These are phyloP conservation scores for Kregervanrija pseudodelftensis DNA, from an alignment of 805 yeast genomes.

Conservation along the genomic window DNA sequence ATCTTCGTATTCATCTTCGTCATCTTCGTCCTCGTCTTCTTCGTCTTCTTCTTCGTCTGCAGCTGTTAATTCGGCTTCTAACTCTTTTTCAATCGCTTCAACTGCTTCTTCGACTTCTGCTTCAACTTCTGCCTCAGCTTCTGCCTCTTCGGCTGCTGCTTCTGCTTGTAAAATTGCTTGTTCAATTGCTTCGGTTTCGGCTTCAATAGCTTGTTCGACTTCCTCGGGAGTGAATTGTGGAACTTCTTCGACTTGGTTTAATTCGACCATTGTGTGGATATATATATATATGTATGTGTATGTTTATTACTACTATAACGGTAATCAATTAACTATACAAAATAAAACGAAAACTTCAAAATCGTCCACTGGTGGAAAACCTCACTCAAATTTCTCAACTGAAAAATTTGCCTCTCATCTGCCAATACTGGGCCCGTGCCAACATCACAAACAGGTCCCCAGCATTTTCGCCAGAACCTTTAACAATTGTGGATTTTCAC, in stretches of 20 bases:
- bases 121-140: slow-evolving; percentile 26
- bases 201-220: slow-evolving; percentile 7
- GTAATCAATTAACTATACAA: no score
- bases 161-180: slow-evolving; percentile 11
- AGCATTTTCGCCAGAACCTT: slow-evolving; percentile 92
- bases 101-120: slow-evolving; percentile 23
- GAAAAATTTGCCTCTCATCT: no score
- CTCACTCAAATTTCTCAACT: no score
- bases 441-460: slow-evolving; percentile 47
- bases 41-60: slow-evolving; percentile 26
- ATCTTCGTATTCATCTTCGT: slow-evolving; percentile 55
- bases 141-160: slow-evolving; percentile 19
- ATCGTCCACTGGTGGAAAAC: no score
- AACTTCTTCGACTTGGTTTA: slow-evolving; percentile 63
- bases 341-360: no score
- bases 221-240: slow-evolving; percentile 8
- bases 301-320: no score
- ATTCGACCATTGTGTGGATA: slow-evolving; percentile 52
- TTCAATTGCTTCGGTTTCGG: slow-evolving; percentile 6
- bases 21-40: slow-evolving; percentile 31
- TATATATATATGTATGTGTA: no score
- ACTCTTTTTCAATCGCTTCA: slow-evolving; percentile 28
- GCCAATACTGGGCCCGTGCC: no score
- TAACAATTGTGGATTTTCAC: slow-evolving; percentile 89
- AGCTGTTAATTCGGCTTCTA: slow-evolving; percentile 26